Evolutionary conservation across 768 basidiomycete species (phyloP).

Genomic region (Leccinum pellstonianum): DNA sequence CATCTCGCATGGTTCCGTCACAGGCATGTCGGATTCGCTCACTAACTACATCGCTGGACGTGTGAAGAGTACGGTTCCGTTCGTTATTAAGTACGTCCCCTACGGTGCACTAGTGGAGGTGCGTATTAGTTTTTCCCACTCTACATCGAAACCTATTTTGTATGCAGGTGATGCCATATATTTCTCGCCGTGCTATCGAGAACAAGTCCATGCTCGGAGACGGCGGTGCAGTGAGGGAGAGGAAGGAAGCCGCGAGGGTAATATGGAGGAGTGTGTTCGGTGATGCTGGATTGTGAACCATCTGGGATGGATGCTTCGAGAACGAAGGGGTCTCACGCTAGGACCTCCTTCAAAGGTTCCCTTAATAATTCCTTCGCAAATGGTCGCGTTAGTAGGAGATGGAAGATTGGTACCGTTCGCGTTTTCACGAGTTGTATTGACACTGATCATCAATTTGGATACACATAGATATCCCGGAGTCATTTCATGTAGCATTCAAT

Average conservation of each 20-base stretch:
- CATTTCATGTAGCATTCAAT: neutral
- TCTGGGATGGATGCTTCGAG: neutral
- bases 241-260: conserved; percentile 26
- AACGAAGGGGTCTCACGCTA: neutral
- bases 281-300: conserved; percentile 19
- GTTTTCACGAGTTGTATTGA: neutral
- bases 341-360: neutral
- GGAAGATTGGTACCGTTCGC: neutral
- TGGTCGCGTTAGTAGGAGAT: neutral
- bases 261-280: conserved; percentile 37
- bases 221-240: conserved; percentile 53
- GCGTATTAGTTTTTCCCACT: conserved; percentile 1
- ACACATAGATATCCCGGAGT: neutral
- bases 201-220: conserved; percentile 85
- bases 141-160: neutral
- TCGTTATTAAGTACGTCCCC: conserved; percentile 82
- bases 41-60: conserved; percentile 65
- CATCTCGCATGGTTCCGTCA: conserved; percentile 1
- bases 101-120: conserved; percentile 73
- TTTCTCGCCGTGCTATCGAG: conserved; percentile 85
- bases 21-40: conserved; percentile 86
- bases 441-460: neutral
- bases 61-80: conserved; percentile 54
- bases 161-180: conserved; percentile 83
- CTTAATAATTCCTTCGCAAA: neutral